Base-by-base conservation (phyloP, 2,329 filamentous ascomycete species). In the Geosmithia morbida region DNA sequence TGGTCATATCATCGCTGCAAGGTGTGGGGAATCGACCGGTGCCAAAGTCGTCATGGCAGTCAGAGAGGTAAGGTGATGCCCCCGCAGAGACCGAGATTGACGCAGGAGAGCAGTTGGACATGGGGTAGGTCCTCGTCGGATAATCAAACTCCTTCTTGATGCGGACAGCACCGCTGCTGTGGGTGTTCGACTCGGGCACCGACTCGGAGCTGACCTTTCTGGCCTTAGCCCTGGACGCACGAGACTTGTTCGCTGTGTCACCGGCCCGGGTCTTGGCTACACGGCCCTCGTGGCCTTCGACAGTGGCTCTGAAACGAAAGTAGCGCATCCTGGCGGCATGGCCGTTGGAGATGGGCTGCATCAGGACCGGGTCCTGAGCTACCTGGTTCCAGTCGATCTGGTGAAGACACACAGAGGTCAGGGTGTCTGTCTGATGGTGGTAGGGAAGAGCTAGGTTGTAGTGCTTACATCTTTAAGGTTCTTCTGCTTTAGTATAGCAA, bases 281-380 rank as follows among this genome's bases (percentile, higher is more conserved):
- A 7, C 41, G 41, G 7, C 43, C 44, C n/a, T 73, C 67, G 41
- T 67, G 59, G 22, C 70, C 70, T 8, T 69, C 57, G 55, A 78
- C 67, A 11, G 68, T 61, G 10, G 64, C 56, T 26, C 65, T 62
- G 56, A 77, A 77, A 37, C 75, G 68, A 14, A 73, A 71, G 57
- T 71, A 79, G 48, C 75, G 67, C 75, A 79, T 79, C 44, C 75
- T 70, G 30, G 75, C 75, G 29, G 75, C 75, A 58, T 79, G 75
- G 43, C 75, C 75, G 55, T 79, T 79, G 51, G 72, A 69, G 50
- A 79, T 78, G 53, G 69, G 64, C 45, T 76, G 66, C 20, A 68
- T 52, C 10, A 79, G 65, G 44, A 75, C 66, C 18, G 74, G 72
- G 50, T 77, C 71, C 37, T 65, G 59, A 47, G 75, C 75, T 43